Percentiles rank a stretch among this genome's conserved stretches.
phyloP scores from a whole-genome alignment of 139 green algal genomes.

The Chlorella sorokiniana region DNA sequence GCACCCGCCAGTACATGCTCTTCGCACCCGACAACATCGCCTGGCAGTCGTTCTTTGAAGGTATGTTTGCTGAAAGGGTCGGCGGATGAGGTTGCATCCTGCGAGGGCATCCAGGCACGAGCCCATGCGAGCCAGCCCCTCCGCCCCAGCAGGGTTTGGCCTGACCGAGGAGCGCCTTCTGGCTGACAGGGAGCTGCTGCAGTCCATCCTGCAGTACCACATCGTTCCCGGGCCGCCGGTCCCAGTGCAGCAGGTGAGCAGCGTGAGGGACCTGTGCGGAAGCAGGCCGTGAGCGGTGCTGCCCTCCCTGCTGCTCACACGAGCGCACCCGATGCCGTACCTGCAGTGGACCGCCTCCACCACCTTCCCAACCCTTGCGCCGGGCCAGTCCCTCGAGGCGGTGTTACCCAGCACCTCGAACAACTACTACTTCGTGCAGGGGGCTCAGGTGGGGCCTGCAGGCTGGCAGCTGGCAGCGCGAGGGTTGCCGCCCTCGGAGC shows the following conservation, averaged over 20 bases:
- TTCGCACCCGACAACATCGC: slow-evolving; percentile 8
- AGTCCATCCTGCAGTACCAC: neutral
- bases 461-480: neutral
- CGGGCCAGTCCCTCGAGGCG: neutral
- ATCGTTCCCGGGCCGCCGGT: neutral
- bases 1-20: neutral
- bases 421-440: neutral
- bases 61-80: neutral
- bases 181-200: neutral
- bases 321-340: neutral
- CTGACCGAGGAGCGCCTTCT: neutral
- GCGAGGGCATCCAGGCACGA: no score
- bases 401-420: neutral
- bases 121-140: neutral
- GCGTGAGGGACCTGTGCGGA: neutral
- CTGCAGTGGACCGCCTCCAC: neutral
- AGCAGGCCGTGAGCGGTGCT: neutral
- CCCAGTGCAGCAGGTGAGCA: neutral
- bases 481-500: neutral
- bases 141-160: neutral
- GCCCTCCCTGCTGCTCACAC: neutral
- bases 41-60: neutral
- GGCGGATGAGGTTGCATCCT: neutral
- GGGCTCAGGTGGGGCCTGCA: neutral
- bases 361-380: neutral